Evolutionary conservation across 805 yeast genomes (phyloP).

Genomic region (Priceomyces melissophilus): DNA sequence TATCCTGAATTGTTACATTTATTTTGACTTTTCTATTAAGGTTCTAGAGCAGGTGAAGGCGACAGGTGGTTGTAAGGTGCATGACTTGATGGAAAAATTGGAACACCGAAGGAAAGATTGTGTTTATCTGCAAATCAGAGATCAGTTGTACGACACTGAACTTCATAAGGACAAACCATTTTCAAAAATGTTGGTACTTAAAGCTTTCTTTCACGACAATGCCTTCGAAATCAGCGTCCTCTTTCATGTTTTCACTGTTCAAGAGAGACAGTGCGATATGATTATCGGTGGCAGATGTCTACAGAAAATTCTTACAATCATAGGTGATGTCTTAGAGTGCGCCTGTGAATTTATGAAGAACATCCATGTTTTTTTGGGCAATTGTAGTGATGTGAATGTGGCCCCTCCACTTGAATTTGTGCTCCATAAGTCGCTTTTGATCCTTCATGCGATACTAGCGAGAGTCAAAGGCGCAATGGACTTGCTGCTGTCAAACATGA

Average conservation of each 20-base stretch:
- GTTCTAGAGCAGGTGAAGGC: slow-evolving; percentile 9
- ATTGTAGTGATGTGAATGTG: slow-evolving; percentile 15
- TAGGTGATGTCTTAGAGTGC: slow-evolving; percentile 18
- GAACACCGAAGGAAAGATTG: slow-evolving; percentile 9
- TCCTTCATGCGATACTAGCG: slow-evolving; percentile 5
- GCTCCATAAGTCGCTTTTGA: slow-evolving; percentile 15
- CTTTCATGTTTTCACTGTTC: slow-evolving; percentile 23
- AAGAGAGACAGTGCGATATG: slow-evolving; percentile 19
- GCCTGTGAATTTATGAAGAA: slow-evolving; percentile 12
- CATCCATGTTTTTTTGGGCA: slow-evolving; percentile 7
- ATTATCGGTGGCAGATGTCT: slow-evolving; percentile 22
- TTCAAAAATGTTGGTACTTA: slow-evolving; percentile 10
- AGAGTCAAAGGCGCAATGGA: slow-evolving; percentile 3
- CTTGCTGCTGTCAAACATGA: background rate
- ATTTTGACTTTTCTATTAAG: slow-evolving; percentile 8
- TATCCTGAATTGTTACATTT: slow-evolving; percentile 2
- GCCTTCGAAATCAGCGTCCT: slow-evolving; percentile 18
- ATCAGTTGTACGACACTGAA: background rate
- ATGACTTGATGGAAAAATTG: slow-evolving; percentile 12
- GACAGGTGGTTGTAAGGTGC: slow-evolving; percentile 13
- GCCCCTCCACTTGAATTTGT: slow-evolving; percentile 16
- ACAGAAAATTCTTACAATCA: slow-evolving; percentile 19
- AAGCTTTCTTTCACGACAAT: slow-evolving; percentile 15
- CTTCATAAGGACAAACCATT: background rate
- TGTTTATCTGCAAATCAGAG: slow-evolving; percentile 3